Evolutionary conservation across 345 rosid genomes (phyloP).

Genomic region (Sisymbrium altissimum): DNA sequence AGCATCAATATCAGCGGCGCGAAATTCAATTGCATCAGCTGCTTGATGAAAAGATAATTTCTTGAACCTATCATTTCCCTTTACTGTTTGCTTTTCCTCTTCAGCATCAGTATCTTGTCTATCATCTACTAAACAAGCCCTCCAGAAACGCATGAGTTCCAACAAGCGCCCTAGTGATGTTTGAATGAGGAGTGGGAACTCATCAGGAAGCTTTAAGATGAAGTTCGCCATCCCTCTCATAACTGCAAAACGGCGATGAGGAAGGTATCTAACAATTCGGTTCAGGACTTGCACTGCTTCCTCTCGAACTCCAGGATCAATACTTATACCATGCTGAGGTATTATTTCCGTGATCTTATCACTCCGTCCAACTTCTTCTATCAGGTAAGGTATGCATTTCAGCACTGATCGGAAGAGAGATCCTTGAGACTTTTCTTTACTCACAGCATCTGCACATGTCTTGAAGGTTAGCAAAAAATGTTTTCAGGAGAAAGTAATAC

Average conservation of each 20-base stretch:
- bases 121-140: slow-evolving; percentile 84
- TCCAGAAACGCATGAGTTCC: slow-evolving; percentile 99
- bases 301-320: slow-evolving; percentile 98
- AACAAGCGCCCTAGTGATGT: slow-evolving; percentile 86
- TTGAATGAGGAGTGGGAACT: slow-evolving; percentile 96
- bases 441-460: slow-evolving; percentile 70
- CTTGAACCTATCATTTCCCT: slow-evolving; percentile 58
- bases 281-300: slow-evolving; percentile 97
- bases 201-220: slow-evolving; percentile 87
- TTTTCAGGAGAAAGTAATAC: slow-evolving; percentile 13
- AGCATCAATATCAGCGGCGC: slow-evolving; percentile 91
- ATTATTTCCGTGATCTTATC: slow-evolving; percentile 97
- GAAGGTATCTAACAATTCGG: slow-evolving; percentile 84
- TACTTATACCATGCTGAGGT: slow-evolving; percentile 98
- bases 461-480: slow-evolving; percentile 22
- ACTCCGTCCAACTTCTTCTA: slow-evolving; percentile 96
- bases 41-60: slow-evolving; percentile 70
- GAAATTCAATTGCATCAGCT: slow-evolving; percentile 74
- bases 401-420: slow-evolving; percentile 89
- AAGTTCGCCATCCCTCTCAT: slow-evolving; percentile 99
- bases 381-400: slow-evolving; percentile 93
- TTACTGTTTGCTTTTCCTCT: slow-evolving; percentile 47
- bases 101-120: slow-evolving; percentile 45
- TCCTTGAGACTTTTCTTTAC: slow-evolving; percentile 96
- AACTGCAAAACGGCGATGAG: slow-evolving; percentile 94